A percentile compares a stretch with the other conserved stretches of the same genome.
phyloP scores from a whole-genome alignment of 305 asterid species.

The Plantago rigida region DNA sequence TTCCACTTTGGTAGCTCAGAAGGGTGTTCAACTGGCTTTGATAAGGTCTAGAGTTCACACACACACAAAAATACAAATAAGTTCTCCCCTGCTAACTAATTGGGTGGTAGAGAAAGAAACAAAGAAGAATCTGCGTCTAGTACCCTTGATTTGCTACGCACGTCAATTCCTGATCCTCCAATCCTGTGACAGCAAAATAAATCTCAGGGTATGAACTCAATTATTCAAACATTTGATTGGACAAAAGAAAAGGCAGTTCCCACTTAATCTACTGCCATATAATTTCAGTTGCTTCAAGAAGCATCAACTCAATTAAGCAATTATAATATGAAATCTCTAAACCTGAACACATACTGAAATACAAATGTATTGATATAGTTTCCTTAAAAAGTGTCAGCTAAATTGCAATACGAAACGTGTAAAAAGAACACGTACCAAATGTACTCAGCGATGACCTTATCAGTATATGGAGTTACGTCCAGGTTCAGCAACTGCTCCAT shows the following conservation, averaged over 20 bases:
- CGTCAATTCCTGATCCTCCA: slow-evolving; percentile 85
- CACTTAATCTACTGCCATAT: slow-evolving; percentile 2
- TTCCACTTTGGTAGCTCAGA: slow-evolving; percentile 98
- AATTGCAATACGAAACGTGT: background rate
- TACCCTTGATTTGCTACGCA: slow-evolving; percentile 96
- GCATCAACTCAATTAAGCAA: background rate
- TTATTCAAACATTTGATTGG: background rate
- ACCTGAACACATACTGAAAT: too few relatives aligned
- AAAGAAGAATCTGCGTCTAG: slow-evolving; percentile 11
- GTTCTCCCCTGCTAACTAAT: background rate
- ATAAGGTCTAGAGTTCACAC: slow-evolving; percentile 54
- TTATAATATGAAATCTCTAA: too few relatives aligned
- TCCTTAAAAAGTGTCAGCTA: too few relatives aligned
- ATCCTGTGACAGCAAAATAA: slow-evolving; percentile 23
- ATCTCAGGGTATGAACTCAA: background rate
- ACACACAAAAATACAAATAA: slow-evolving; percentile 17
- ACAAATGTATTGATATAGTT: too few relatives aligned
- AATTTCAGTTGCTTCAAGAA: background rate
- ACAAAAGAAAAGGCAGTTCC: background rate
- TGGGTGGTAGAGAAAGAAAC: slow-evolving; percentile 7
- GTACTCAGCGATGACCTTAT: slow-evolving; percentile 85
- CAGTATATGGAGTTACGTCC: slow-evolving; percentile 72
- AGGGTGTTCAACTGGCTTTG: slow-evolving; percentile 78
- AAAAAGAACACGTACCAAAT: slow-evolving; percentile 52
- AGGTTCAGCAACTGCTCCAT: slow-evolving; percentile 76